Percentiles rank a stretch among this genome's conserved stretches.
These are phyloP conservation scores for Taxawa tesnikishii DNA, from an alignment of 2,329 filamentous ascomycete species.

Conservation along the genomic window DNA sequence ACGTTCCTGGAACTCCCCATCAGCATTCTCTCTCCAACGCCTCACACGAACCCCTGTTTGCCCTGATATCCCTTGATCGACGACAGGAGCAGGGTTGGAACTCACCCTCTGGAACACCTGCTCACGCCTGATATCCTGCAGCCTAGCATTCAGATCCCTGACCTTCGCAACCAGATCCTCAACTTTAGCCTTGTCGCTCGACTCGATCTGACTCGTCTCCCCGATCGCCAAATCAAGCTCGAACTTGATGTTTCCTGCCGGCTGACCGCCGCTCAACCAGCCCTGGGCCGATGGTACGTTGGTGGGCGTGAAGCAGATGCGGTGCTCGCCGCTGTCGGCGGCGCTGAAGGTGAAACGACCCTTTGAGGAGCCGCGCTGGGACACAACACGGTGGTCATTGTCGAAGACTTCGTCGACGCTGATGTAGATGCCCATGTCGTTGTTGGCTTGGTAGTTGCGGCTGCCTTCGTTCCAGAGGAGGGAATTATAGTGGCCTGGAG, in stretches of 20 bases:
- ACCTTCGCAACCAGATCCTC: conserved; percentile 80
- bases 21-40: not conserved
- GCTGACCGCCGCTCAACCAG: conserved; percentile 56
- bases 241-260: conserved; percentile 69
- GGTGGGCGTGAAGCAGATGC: conserved; percentile 82
- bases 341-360: conserved; percentile 95
- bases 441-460: conserved; percentile 58
- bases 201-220: conserved; percentile 87
- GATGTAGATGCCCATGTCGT: conserved; percentile 66
- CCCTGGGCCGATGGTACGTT: conserved; percentile 56
- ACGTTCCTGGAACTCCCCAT: conserved; percentile 54
- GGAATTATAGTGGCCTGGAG: conserved; percentile 65
- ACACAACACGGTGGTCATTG: conserved; percentile 92
- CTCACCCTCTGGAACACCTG: conserved; percentile 88
- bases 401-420: conserved; percentile 96
- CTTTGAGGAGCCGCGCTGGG: conserved; percentile 60
- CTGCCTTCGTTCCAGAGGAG: conserved; percentile 68
- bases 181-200: conserved; percentile 85
- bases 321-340: conserved; percentile 88
- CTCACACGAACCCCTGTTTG: not conserved
- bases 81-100: not conserved
- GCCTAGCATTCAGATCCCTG: conserved; percentile 72
- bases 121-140: conserved; percentile 83
- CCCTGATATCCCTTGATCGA: not conserved
- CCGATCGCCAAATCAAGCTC: conserved; percentile 86